Base-by-base conservation (phyloP, 2,329 filamentous ascomycete genomes). In the Leptosphaerulina australis region DNA sequence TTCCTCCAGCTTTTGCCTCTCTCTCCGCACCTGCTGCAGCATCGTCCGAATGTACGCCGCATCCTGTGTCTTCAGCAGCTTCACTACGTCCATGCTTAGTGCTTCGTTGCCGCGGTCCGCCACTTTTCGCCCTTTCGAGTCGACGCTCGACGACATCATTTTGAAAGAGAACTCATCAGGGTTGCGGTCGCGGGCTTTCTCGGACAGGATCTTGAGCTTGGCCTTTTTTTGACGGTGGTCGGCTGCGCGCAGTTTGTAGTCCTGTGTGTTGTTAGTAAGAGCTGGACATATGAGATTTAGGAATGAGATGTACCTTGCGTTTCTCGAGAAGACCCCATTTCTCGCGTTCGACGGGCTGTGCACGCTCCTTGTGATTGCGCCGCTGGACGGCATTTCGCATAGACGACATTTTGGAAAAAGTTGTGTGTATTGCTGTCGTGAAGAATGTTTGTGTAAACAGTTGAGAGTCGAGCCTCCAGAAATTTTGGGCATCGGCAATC, bases 241-340 rank as follows among this genome's bases (percentile, higher is more conserved):
- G 68, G 79, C 77, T 14, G 84, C 84, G 44, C 84, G 83, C 49
- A 86, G 81, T 53, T 82, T 81, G 76, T 87, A 87, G 74, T 87
- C 84, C 77, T 81, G 35, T 24, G 25, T 10, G n/a, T 22, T 21
- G 31, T 48, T 11, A 48, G 38, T 6, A 14, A 15, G 7, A 18
- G 5, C 11, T 33, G 1, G 18, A n/a, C 20, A 12, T 25, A 25
- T 28, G 5, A 6, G 20, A 28, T 15, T 20, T 3, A 5, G 12
- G 10, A 18, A 25, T 10, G 22, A 20, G n/a, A 15, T 30, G 14
- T 52, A 58, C 60, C 68, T 97, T 97, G 81, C 94, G 89, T 78
- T 99, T 97, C 74, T 97, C 94, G 55, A 97, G 86, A 17, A 97
- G 83, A 58, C 94, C 94, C 76, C 91, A 91, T 78, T 90, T 90